Conservation (phyloP, 2,329 filamentous ascomycete species). For the Verticillium albo-atrum region DNA sequence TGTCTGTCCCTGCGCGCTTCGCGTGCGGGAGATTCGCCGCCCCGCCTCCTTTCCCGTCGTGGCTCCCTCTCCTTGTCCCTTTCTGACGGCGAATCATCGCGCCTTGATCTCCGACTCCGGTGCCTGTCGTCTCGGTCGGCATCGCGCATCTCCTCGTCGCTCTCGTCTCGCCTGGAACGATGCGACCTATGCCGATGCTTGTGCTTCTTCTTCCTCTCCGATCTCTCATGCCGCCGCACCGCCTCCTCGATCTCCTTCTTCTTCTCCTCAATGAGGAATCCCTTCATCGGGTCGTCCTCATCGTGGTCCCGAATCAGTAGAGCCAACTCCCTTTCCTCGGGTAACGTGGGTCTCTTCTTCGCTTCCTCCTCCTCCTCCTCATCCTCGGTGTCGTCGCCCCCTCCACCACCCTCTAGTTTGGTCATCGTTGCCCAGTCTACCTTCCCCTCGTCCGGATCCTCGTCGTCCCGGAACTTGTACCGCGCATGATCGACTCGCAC, state of each 20-base stretch:
- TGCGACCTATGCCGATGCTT: constrained; percentile 43
- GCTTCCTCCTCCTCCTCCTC: constrained; percentile 34
- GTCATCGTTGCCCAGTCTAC: constrained; percentile 57
- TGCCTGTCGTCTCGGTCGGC: constrained; percentile 22
- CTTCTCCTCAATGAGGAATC: constrained; percentile 84
- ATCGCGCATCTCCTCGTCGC: constrained; percentile 19
- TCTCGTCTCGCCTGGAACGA: constrained; percentile 28
- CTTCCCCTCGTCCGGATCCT: constrained; percentile 55
- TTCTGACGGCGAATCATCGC: constrained; percentile 27
- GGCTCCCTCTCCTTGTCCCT: constrained; percentile 15
- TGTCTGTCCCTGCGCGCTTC: constrained; percentile 23
- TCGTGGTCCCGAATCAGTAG: constrained; percentile 76
- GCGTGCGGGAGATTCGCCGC: constrained; percentile 20
- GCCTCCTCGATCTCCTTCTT: constrained; percentile 80
- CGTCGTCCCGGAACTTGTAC: constrained; percentile 84
- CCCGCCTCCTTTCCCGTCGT: constrained; percentile 18
- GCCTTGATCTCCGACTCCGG: constrained; percentile 25
- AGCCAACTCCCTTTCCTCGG: constrained; percentile 77
- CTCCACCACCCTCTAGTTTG: constrained; percentile 43
- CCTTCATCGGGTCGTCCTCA: constrained; percentile 97
- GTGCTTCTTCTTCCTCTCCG: constrained; percentile 44
- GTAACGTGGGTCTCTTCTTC: constrained; percentile 58
- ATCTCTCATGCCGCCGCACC: constrained; percentile 46
- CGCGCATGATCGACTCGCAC: constrained; percentile 88
- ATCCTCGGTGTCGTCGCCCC: constrained; percentile 42